Evolutionary conservation across 106 monocot species (phyloP).

Genomic region (Apostasia ramifera): DNA sequence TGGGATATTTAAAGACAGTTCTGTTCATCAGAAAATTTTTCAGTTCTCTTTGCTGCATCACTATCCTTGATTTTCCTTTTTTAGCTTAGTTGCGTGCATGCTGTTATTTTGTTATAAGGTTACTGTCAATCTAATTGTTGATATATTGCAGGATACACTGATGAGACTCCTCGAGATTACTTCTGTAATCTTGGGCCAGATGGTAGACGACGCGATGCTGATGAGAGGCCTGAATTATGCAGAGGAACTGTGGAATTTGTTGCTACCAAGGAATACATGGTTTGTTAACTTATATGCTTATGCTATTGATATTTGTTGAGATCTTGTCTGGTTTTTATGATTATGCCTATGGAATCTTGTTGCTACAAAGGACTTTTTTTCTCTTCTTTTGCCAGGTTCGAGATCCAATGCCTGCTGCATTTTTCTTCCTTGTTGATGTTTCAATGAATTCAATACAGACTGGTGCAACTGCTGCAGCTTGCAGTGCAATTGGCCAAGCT

Average conservation of each 20-base stretch:
- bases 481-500: slow-evolving; percentile 84
- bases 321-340: not conserved
- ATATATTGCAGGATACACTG: slow-evolving; percentile 55
- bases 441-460: slow-evolving; percentile 95
- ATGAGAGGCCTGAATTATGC: slow-evolving; percentile 94
- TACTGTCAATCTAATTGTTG: not conserved
- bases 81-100: too few species aligned
- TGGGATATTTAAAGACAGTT: too few species aligned
- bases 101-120: not conserved
- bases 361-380: not conserved
- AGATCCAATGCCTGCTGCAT: slow-evolving; percentile 99
- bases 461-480: slow-evolving; percentile 96
- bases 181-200: slow-evolving; percentile 90
- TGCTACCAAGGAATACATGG: slow-evolving; percentile 98
- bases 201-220: slow-evolving; percentile 95
- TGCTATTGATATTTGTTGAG: not conserved
- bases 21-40: too few species aligned
- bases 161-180: slow-evolving; percentile 96
- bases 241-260: slow-evolving; percentile 99
- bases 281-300: slow-evolving; percentile 21
- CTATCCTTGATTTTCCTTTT: too few species aligned
- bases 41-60: too few species aligned
- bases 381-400: slow-evolving; percentile 56
- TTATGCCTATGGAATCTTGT: not conserved
- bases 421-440: slow-evolving; percentile 95